Evolutionary conservation across 441 rosid species (phyloP), one percentile per base, ranked within the genome.

Genomic region (Lepidium campestre): DNA sequence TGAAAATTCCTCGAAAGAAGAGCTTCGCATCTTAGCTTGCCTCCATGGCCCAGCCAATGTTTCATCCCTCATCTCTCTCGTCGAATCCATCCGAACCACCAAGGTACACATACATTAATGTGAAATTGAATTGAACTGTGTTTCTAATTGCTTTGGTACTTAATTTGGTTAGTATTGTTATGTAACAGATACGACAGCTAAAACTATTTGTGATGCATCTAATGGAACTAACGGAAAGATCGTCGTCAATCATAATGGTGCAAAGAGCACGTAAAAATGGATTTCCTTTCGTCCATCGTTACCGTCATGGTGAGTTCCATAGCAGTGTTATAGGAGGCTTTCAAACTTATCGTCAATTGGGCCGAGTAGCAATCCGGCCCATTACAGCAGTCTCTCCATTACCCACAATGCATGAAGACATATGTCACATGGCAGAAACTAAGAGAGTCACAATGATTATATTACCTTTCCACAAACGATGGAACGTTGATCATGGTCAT

Each of bases 381-480:
- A 82, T 82, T 1, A 89, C 89, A 0, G 85, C 79, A 7, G 73
- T 91, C 18, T 91, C 96, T 5, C 50, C 90, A 0, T 72, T 89
- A 42, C 45, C 82, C 4, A 78, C 90, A 2, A 89, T 91, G 85
- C 88, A 91, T 45, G 87, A 89, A 77, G 96, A 91, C 18, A 87
- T 91, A 48, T 91, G 89, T 56, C 86, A 83, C 52, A 83, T 87
- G 74, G 94, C 97, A 4, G 84, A 85, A 53, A 67, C 62, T 18
- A 87, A 86, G 75, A 71, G 83, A 57, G 91, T 80, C 55, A 58
- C 88, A 10, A 62, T 89, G 83, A 66, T 91, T 31, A 40, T 89
- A 10, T 65, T 91, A 67, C 89, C 88, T 6, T 91, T 89, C 64
- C 92, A 89, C 70, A 87, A 78, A 65, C 82, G 77, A 39, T 79